Evolutionary conservation across 345 rosid genomes (phyloP), one percentile per base, ranked within the genome.

Genomic region (Pistacia vera): DNA sequence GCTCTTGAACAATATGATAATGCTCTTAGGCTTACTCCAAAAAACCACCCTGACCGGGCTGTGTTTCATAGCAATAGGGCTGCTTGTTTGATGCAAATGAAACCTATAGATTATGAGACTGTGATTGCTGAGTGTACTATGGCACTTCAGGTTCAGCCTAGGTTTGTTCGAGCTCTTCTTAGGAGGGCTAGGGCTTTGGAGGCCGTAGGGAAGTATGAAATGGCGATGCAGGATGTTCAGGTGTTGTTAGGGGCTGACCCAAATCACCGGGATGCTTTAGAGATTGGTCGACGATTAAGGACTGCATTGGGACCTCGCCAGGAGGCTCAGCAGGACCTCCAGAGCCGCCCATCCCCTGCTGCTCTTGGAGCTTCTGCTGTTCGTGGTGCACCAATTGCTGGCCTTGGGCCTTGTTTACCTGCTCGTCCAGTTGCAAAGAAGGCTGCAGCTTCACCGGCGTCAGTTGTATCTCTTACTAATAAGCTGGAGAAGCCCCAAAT

Each of bases 361-460:
- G 98, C 98, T n/a, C 89, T 96, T 11, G 99, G 99, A 62, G 99
- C 98, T 33, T 96, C 98, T 17, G 99, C 98, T 2, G 95, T 95
- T 18, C 89, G 97, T 28, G 99, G 99, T 30, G 93, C 98, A 5
- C 99, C 99, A 0, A 85, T 93, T 61, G 83, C 83, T 72, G 99
- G 98, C 18, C 93, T 93, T 65, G 98, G 99, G 33, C 92, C 98
- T 58, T 92, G 98, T 79, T 88, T 96, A 76, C 98, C 98, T 56
- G 89, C 97, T 55, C 89, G 98, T 3, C 84, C 92, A 0, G 89
- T 86, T 44, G 83, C 89, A 46, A 96, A 96, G 84, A 96, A 92
- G 88, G 81, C 61, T 4, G 41, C 86, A n/a, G 20, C 79, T 52
- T 72, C 88, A 1, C 78, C 86, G 14, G 91, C 74, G 20, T 75